Evolutionary conservation across 2,329 filamentous ascomycete species (phyloP), one percentile per base, ranked within the genome.

Genomic region (Microcyclosporella mali): DNA sequence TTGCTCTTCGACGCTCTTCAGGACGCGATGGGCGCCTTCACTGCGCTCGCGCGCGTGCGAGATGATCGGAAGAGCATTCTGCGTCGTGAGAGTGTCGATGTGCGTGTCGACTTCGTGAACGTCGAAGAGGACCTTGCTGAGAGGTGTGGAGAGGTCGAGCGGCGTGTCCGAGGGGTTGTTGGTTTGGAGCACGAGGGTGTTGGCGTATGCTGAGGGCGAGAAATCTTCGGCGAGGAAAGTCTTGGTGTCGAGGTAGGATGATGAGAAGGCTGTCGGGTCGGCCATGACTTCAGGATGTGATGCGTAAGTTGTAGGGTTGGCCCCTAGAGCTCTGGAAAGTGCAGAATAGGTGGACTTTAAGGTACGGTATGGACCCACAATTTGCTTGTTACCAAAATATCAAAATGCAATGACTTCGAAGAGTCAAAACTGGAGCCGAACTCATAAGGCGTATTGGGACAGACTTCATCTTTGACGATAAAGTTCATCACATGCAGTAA

Each of bases 91-190:
- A 3, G 79, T 78, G 64, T 98, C 88, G 51, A 98, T 95, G 62
- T 94, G 88, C 0, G 89, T 94, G 67, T 97, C 90, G 53, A 98
- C 84, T 67, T 97, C 92, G 63, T 97, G 92, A 2, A 92, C 83
- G 66, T 98, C 92, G 67, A 98, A 98, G 6, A 97, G 80, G 4
- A 95, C 89, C 41, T 88, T 81, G 4, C 89, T 95, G 36, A 98
- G 77, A 2, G 92, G 90, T 12, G 92, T 97, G 4, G 88, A 90
- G 44, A 98, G 84, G 65, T 98, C 92, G 57, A 97, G 78, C 6
- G 88, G 85, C 1, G 83, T 83, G 67, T 97, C 92, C 54, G 84
- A 86, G 45, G 88, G 76, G 68, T 95, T 94, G 72, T 97, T 97
- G 42, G 90, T 97, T 30, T 82, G 77, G 44, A 89, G 80, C 37